Conservation (phyloP, 2,329 filamentous ascomycete genomes). For the Aspergillus hiratsukae region DNA sequence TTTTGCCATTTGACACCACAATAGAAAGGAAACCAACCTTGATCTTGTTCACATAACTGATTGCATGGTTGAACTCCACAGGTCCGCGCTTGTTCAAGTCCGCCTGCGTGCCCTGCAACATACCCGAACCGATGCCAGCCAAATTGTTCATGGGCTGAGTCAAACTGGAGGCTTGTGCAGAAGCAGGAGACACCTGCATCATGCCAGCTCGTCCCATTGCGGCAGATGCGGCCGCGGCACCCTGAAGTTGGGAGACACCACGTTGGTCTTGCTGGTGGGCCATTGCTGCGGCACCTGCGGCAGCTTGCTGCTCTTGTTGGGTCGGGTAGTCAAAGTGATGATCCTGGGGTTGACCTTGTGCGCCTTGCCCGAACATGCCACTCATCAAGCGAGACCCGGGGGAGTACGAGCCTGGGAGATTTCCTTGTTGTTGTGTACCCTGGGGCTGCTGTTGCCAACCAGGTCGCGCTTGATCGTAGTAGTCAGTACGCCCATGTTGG, state of each 20-base stretch:
- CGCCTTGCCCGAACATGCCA: conserved; percentile 33
- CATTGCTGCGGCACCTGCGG: conserved; percentile 41
- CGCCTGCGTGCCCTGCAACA: conserved; percentile 49
- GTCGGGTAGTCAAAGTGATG: conserved; percentile 40
- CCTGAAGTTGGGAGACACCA: conserved; percentile 62
- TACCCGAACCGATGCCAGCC: conserved; percentile 59
- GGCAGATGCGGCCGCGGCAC: conserved; percentile 57
- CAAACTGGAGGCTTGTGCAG: conserved; percentile 42
- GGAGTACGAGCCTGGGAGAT: conserved; percentile 36
- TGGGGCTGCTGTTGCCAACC: conserved; percentile 36
- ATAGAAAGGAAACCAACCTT: conserved; percentile 61
- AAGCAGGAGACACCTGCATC: conserved; percentile 43
- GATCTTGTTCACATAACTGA: conserved; percentile 99
- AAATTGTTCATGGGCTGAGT: conserved; percentile 54
- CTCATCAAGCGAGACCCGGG: conserved; percentile 36
- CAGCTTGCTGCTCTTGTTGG: conserved; percentile 44
- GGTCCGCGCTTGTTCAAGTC: conserved; percentile 80
- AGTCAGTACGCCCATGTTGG: conserved; percentile 33
- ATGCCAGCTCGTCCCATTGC: conserved; percentile 44
- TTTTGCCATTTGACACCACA: neutral
- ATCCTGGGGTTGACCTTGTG: conserved; percentile 38
- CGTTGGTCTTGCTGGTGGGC: conserved; percentile 62
- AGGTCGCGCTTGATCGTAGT: conserved; percentile 37
- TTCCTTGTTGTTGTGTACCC: conserved; percentile 28
- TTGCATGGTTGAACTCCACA: conserved; percentile 98